Evolutionary conservation across 2,329 filamentous ascomycete genomes (phyloP).

Genomic region (Trichoderma sp.): DNA sequence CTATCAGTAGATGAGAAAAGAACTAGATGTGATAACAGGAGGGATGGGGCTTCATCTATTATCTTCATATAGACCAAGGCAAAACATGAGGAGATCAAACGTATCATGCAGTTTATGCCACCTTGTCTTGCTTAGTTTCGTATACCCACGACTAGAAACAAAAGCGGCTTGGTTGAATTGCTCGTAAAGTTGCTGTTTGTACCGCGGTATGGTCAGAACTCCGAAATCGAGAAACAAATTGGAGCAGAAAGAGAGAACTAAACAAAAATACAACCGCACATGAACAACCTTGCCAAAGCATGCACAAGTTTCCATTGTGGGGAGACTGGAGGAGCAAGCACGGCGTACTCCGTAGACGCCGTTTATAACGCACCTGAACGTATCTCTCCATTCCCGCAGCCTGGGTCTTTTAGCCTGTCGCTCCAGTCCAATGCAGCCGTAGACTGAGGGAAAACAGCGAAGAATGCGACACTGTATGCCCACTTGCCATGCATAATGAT

Average conservation of each 20-base stretch:
- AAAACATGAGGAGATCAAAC: not conserved
- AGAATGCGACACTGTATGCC: constrained; percentile 10
- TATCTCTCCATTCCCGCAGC: constrained; percentile 5
- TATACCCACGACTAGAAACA: not conserved
- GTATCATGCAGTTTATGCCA: not conserved
- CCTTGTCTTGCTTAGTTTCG: not conserved
- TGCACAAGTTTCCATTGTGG: not conserved
- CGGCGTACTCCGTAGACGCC: constrained; percentile 12
- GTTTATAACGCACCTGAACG: constrained; percentile 17
- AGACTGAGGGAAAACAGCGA: not conserved
- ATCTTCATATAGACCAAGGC: not conserved
- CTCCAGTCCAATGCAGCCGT: not conserved
- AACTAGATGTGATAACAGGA: not conserved
- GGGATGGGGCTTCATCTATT: not conserved
- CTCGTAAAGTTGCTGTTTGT: not conserved
- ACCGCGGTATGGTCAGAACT: not conserved
- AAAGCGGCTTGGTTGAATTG: not conserved
- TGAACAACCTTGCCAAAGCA: not conserved
- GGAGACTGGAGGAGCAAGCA: not conserved
- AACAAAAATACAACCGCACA: not conserved
- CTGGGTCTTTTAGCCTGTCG: constrained; percentile 14
- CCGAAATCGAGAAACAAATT: not conserved
- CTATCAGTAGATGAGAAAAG: not conserved
- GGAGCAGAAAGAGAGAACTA: not conserved
- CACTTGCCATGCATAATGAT: constrained; percentile 9